Conservation (phyloP, 306 rosid species). For the Cicer yamashitae region DNA sequence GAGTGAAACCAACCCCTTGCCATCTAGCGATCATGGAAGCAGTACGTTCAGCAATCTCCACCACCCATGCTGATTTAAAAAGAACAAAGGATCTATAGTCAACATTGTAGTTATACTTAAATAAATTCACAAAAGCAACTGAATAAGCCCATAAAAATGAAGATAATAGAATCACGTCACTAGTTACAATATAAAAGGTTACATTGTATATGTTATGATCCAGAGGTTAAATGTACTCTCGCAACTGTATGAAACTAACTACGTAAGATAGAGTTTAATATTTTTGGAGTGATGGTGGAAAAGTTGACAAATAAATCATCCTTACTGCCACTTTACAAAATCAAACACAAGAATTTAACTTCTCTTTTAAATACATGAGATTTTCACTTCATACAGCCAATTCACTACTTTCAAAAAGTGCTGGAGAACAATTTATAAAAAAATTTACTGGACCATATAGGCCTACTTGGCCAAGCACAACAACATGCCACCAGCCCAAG, state of each 20-base stretch:
- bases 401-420: constrained; percentile 3
- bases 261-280: neutral
- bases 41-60: constrained; percentile 93
- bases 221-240: neutral
- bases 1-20: constrained; percentile 99
- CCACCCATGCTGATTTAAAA: constrained; percentile 78
- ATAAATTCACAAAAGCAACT: neutral
- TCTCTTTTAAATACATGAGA: neutral
- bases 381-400: neutral
- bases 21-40: constrained; percentile 91
- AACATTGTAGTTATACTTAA: constrained; percentile 19
- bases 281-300: neutral
- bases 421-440: neutral
- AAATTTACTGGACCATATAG: neutral
- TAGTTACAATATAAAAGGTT: neutral
- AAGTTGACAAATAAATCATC: neutral
- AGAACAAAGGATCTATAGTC: constrained; percentile 26
- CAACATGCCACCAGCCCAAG: neutral
- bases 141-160: neutral
- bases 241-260: neutral
- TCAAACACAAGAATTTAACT: neutral
- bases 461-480: neutral
- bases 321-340: neutral
- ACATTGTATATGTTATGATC: neutral
- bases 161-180: neutral